phyloP scores from a whole-genome alignment of 148 eudicot species.

The Vaccinium macrocarpon region DNA sequence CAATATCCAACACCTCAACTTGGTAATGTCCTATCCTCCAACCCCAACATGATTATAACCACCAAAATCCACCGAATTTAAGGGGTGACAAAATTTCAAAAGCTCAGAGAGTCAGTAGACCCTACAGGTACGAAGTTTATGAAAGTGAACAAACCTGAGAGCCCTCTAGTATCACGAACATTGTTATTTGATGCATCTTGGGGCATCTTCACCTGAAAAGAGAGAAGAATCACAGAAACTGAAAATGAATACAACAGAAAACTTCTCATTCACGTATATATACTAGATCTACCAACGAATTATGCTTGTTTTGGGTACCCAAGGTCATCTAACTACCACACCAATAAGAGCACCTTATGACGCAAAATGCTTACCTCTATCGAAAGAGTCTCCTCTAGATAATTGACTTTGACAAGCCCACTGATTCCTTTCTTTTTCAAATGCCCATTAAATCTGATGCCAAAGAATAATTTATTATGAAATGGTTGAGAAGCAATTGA shows the following conservation, averaged over 20 bases:
- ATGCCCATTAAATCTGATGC: conserved; percentile 77
- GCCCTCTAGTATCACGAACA: conserved; percentile 93
- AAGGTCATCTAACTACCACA: background rate
- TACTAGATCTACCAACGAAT: background rate
- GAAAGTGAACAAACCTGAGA: conserved; percentile 64
- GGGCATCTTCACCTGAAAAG: conserved; percentile 83
- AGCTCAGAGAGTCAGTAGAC: background rate
- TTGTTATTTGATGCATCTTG: conserved; percentile 84
- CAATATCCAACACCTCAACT: background rate
- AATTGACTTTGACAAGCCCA: conserved; percentile 67
- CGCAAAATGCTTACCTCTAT: conserved; percentile 59
- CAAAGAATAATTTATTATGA: conserved; percentile 14
- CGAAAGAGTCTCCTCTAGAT: conserved; percentile 67
- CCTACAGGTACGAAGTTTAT: background rate
- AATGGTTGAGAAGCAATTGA: background rate
- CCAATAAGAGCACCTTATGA: background rate
- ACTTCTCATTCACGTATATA: background rate
- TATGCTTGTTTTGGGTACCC: background rate
- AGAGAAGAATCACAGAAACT: background rate
- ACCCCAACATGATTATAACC: background rate
- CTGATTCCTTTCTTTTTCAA: conserved; percentile 87
- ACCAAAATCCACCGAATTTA: background rate
- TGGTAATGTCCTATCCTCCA: background rate
- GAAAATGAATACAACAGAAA: background rate
- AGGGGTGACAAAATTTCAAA: background rate